Evolutionary conservation across 176 grass and related monocot species (phyloP), one percentile per base, ranked within the genome.

Genomic region (Aegilops bicornis): DNA sequence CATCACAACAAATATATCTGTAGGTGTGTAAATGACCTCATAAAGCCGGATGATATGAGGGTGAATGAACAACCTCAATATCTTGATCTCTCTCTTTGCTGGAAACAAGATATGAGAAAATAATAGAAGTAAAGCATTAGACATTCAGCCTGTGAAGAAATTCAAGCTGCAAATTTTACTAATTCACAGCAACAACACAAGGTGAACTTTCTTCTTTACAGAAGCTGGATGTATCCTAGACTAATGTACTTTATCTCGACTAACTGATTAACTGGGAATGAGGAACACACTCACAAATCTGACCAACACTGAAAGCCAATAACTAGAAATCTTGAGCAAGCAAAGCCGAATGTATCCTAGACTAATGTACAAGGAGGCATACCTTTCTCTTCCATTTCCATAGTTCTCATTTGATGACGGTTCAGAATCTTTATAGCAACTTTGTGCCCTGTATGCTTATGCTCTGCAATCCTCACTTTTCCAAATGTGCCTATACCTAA

Each of bases 321-420:
- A 70, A 79, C 8, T 27, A 73, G 17, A 33, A 50, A 69, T 77
- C 74, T 30, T 67, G 16, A 56, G 40, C 9, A 69, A 47, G 37
- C 59, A 77, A 64, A 54, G 50, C 50, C 5, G 16, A 54, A 54
- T 54, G 16, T 54, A 54, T 19, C 50, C 6, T 52, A 54, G 16
- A 54, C 16, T 54, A 54, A 54, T 54, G 50, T 23, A 39, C 22
- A 77, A 77, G 74, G 67, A 61, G 37, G 29, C 45, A 48, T 89
- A 94, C 93, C 91, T 92, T 95, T 98, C 83, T 95, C 96, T 86
- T 98, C 96, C 91, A 94, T 98, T 76, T 92, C 93, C 88, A 92
- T 92, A 84, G 25, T 94, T 89, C 47, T 94, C 93, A 98, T 92
- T 87, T 95, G 88, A 62, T 79, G 82, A 42, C 93, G 87, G 64